These are phyloP conservation scores for Scortechinia acanthostroma DNA, from an alignment of 2,329 filamentous ascomycete species.

Conservation along the genomic window DNA sequence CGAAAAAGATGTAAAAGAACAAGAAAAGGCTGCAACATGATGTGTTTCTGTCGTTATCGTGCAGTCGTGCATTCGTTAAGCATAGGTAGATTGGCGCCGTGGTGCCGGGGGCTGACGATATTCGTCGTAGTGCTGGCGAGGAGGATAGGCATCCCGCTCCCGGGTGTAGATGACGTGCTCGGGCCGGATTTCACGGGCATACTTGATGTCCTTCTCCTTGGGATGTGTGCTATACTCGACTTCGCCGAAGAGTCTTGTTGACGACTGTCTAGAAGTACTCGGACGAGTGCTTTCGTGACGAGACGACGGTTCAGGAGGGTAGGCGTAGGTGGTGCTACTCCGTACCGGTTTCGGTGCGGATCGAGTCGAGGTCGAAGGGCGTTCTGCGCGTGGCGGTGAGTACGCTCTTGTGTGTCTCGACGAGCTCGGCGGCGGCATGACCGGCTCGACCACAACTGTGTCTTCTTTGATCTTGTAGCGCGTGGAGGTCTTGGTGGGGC, in stretches of 20 bases:
- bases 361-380: constrained; percentile 6
- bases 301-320: no score
- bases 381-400: neutral
- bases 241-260: no score
- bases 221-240: constrained; percentile 9
- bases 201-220: constrained; percentile 16
- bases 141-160: neutral
- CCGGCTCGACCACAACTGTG: neutral
- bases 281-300: constrained; percentile 11
- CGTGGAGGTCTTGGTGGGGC: neutral
- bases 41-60: no score
- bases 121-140: neutral
- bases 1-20: no score
- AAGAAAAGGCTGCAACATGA: no score
- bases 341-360: constrained; percentile 12
- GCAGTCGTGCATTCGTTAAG: no score
- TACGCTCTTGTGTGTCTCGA: neutral
- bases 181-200: constrained; percentile 14
- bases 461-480: neutral
- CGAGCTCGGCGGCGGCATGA: neutral
- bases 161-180: constrained; percentile 10
- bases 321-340: constrained; percentile 16
- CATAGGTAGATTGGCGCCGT: neutral
- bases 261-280: no score
- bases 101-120: neutral